Conservation (phyloP, 1,284 basidiomycete genomes). For the Leccinum angustisporum region DNA sequence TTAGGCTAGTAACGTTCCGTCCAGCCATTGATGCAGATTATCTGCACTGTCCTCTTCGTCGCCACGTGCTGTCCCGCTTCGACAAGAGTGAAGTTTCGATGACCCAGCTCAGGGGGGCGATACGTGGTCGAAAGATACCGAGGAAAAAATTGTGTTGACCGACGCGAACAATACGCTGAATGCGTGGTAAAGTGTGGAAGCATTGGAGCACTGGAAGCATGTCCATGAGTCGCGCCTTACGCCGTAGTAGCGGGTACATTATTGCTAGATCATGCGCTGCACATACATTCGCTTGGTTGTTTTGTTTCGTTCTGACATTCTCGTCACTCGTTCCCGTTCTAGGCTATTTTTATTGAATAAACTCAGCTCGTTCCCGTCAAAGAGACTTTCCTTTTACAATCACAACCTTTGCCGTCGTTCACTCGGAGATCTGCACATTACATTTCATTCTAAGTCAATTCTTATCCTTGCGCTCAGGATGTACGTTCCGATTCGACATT, state of each 20-base stretch:
- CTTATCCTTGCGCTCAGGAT: slow-evolving; percentile 21
- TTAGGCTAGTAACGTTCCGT: slow-evolving; percentile 59
- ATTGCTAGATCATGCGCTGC: too few species aligned
- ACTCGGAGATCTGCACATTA: slow-evolving; percentile 17
- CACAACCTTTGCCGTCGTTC: slow-evolving; percentile 9
- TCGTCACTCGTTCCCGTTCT: neutral
- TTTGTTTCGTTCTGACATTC: neutral
- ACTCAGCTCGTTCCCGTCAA: too few species aligned
- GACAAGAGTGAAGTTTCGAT: slow-evolving; percentile 56
- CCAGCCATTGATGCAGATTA: slow-evolving; percentile 53
- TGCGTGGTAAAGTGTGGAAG: slow-evolving; percentile 59
- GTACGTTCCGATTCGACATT: slow-evolving; percentile 36
- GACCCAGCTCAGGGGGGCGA: slow-evolving; percentile 37
- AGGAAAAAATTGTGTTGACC: slow-evolving; percentile 50
- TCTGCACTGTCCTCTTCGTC: slow-evolving; percentile 65
- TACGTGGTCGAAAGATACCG: slow-evolving; percentile 36
- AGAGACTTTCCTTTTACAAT: neutral
- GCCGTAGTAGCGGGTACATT: too few species aligned
- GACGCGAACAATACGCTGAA: slow-evolving; percentile 62
- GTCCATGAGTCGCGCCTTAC: too few species aligned
- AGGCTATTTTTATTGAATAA: too few species aligned
- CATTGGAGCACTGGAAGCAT: slow-evolving; percentile 69
- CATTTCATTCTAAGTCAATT: neutral
- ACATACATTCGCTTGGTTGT: neutral
- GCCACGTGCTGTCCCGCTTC: slow-evolving; percentile 47